Evolutionary conservation across 75 land plant genomes (phyloP).

Genomic region (Pinus albicaulis): DNA sequence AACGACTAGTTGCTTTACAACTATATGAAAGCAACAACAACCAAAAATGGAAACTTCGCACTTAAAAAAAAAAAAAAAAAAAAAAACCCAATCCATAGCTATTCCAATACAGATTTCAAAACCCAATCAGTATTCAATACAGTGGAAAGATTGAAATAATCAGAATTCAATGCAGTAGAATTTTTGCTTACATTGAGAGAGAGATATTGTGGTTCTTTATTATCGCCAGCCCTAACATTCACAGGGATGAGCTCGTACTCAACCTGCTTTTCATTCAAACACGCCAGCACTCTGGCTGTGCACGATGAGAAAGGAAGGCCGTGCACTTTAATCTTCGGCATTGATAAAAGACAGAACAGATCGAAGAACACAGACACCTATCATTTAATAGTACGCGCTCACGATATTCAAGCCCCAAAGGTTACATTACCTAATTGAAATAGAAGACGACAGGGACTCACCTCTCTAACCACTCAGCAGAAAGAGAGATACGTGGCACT

Average conservation of each 20-base stretch:
- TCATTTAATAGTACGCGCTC: too few relatives aligned
- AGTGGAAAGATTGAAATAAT: background rate
- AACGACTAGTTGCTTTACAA: too few relatives aligned
- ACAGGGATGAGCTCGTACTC: constrained; percentile 48
- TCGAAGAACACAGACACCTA: too few relatives aligned
- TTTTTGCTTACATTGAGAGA: constrained; percentile 22
- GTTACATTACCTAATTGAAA: too few relatives aligned
- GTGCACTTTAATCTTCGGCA: constrained; percentile 37
- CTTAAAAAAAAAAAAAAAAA: too few relatives aligned
- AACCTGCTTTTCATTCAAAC: constrained; percentile 45
- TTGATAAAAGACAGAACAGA: too few relatives aligned
- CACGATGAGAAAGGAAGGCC: constrained; percentile 40
- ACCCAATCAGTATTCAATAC: background rate
- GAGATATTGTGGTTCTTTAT: constrained; percentile 45
- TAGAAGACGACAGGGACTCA: too few relatives aligned
- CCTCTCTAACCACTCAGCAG: too few relatives aligned
- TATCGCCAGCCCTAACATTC: constrained; percentile 29
- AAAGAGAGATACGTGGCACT: too few relatives aligned
- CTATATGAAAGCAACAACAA: too few relatives aligned
- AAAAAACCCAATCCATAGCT: background rate
- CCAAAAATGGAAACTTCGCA: too few relatives aligned
- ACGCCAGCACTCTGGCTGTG: constrained; percentile 31
- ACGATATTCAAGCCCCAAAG: too few relatives aligned
- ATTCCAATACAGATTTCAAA: background rate
- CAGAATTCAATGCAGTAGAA: background rate